Conservation (phyloP, 2,329 filamentous ascomycete genomes). For the Fonsecaea nubica region DNA sequence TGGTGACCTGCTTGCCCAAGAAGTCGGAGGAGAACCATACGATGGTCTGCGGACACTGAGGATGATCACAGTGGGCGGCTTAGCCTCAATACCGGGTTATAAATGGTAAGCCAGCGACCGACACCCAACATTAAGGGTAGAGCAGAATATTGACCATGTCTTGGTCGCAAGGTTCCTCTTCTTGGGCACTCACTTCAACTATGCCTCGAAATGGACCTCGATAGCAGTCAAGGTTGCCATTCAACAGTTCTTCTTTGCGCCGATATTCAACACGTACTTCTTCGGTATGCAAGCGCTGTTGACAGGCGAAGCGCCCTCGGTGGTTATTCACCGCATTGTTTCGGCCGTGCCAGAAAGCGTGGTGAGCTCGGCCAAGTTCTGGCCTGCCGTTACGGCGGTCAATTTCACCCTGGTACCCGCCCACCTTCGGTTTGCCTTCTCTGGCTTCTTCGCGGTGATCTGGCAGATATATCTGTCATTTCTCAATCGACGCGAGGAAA, state of each 20-base stretch:
- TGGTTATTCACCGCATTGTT: conserved; percentile 73
- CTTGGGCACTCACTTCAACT: conserved; percentile 84
- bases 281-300: conserved; percentile 79
- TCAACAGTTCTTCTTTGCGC: conserved; percentile 81
- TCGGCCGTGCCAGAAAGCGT: conserved; percentile 78
- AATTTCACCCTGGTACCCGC: conserved; percentile 81
- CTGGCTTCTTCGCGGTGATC: conserved; percentile 77
- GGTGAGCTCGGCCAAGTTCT: conserved; percentile 81
- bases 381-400: conserved; percentile 85
- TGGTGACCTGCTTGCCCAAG: conserved; percentile 42
- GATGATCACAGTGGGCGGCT: conserved; percentile 74
- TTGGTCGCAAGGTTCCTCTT: conserved; percentile 70
- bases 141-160: conserved; percentile 10
- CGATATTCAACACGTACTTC: conserved; percentile 82
- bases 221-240: conserved; percentile 77
- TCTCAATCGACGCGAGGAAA: conserved; percentile 39
- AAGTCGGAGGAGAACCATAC: conserved; percentile 59
- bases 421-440: conserved; percentile 80
- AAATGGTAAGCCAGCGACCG: conserved; percentile 66
- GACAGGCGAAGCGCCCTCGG: conserved; percentile 68
- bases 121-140: not conserved
- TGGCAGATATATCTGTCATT: conserved; percentile 91
- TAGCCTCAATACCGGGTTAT: conserved; percentile 78
- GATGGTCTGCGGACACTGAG: conserved; percentile 72
- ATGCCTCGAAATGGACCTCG: conserved; percentile 72